Conservation (phyloP, 768 basidiomycete species). For the Rubroboletus pulcherrimus region DNA sequence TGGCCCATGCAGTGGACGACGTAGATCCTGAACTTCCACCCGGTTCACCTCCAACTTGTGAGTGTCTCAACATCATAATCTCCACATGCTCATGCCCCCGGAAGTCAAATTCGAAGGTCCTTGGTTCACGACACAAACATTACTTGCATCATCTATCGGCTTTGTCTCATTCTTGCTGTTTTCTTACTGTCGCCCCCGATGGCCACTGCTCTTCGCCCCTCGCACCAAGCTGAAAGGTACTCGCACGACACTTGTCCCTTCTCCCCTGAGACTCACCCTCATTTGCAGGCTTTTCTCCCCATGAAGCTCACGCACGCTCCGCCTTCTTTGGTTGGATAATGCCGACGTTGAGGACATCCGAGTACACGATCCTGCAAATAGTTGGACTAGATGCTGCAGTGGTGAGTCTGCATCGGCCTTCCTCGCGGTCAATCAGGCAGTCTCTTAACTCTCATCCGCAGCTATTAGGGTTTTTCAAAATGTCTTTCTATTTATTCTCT, state of each 20-base stretch:
- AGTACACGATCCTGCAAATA: conserved; percentile 91
- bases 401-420: conserved; percentile 43
- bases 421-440: background rate
- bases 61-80: conserved; percentile 23
- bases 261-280: conserved; percentile 1
- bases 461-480: conserved; percentile 95
- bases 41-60: conserved; percentile 62
- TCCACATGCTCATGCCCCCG: conserved; percentile 2
- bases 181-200: conserved; percentile 82
- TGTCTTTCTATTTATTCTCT: conserved; percentile 88
- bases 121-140: conserved; percentile 91
- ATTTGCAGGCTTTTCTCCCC: conserved; percentile 79
- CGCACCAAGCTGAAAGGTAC: conserved; percentile 91
- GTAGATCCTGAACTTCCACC: conserved; percentile 49
- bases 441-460: conserved; percentile 30
- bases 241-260: background rate
- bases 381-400: conserved; percentile 97
- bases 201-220: conserved; percentile 88
- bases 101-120: conserved; percentile 84
- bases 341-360: conserved; percentile 85
- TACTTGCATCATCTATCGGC: conserved; percentile 75
- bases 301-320: conserved; percentile 83
- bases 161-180: conserved; percentile 79
- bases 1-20: conserved; percentile 27
- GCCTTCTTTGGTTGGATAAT: conserved; percentile 96